Evolutionary conservation across 164 flowering plant genomes (phyloP).

Genomic region (Magnolia kwangsiensis): DNA sequence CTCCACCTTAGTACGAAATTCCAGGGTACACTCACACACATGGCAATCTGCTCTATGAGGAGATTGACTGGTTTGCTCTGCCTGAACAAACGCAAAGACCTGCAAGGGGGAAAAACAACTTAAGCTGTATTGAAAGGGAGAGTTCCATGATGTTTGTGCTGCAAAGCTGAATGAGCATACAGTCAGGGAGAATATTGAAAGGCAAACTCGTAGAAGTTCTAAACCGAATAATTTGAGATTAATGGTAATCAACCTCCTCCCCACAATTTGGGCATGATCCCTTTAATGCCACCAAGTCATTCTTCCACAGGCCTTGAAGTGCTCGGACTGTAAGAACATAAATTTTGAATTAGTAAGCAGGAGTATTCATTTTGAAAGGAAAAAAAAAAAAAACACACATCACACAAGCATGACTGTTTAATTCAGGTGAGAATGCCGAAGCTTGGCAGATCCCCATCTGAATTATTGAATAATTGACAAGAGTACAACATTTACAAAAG

Average conservation of each 20-base stretch:
- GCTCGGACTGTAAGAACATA: slow-evolving; percentile 52
- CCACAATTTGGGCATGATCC: slow-evolving; percentile 94
- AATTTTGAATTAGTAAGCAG: neutral
- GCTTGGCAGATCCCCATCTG: neutral
- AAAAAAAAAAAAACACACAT: neutral
- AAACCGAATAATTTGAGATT: neutral
- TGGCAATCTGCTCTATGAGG: slow-evolving; percentile 88
- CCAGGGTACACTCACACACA: slow-evolving; percentile 73
- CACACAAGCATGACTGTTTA: neutral
- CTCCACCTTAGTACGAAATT: slow-evolving; percentile 82
- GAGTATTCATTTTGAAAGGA: neutral
- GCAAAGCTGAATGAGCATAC: neutral
- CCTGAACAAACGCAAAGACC: slow-evolving; percentile 91
- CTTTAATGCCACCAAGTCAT: slow-evolving; percentile 87
- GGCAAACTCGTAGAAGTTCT: neutral
- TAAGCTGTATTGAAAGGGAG: neutral
- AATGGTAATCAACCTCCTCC: slow-evolving; percentile 65
- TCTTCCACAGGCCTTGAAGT: slow-evolving; percentile 77
- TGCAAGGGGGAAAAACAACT: slow-evolving; percentile 21
- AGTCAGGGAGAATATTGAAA: neutral
- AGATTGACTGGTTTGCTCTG: slow-evolving; percentile 42
- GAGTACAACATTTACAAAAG: too few relatives aligned
- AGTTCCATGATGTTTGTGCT: neutral
- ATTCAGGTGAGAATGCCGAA: neutral
- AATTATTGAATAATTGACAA: too few relatives aligned